Base-by-base conservation (phyloP, 2,329 filamentous ascomycete species). In the Cladosporium sphaerospermum region DNA sequence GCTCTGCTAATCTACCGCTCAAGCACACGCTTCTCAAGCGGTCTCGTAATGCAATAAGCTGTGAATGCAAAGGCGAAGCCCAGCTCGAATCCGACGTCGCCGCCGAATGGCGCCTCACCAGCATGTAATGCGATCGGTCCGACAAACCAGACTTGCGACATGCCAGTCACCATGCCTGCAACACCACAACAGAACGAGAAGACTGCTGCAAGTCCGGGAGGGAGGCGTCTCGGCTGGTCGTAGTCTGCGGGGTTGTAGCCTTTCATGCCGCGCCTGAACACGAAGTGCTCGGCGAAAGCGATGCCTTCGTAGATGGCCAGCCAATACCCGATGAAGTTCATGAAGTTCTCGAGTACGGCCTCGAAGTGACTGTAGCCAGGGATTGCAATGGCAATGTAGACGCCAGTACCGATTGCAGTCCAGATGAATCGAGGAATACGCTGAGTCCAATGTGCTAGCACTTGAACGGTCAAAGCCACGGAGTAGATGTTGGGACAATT, bases 271-370 rank as follows among this genome's bases (percentile, higher is more conserved):
- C 79, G 76, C 62, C 80, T 81, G 74, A 85, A 88, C 64, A 86
- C 61, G 62, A 88, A 79, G 69, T 89, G 85, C 52, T 89, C 85
- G 1, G 76, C 73, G 14, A 88, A 66, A 1, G 79, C 74, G 57
- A 89, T 80, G 44, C 79, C 84, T 58, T 82, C 79, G 70, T 89
- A 89, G 61, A 89, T 86, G 45, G 84, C 81, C 1, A 89, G 75
- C 85, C 86, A 89, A 73, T 89, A 89, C 2, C 80, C 80, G 62
- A 70, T 63, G 56, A 62, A 68, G 57, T 62, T 65, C 81, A 89
- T 86, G 70, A 89, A 87, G 68, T 86, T 85, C 64, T 85, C 78
- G 10, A 89, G 74, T 2, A 85, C 78, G 6, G 67, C 64, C 58
- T 83, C 80, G 66, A 88, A 88, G 63, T 84, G 75, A 4, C 69